A percentile compares a stretch with the other conserved stretches of the same genome.
These are phyloP conservation scores for Sapria himalayana DNA, from an alignment of 345 rosid genomes.

Conservation along the genomic window DNA sequence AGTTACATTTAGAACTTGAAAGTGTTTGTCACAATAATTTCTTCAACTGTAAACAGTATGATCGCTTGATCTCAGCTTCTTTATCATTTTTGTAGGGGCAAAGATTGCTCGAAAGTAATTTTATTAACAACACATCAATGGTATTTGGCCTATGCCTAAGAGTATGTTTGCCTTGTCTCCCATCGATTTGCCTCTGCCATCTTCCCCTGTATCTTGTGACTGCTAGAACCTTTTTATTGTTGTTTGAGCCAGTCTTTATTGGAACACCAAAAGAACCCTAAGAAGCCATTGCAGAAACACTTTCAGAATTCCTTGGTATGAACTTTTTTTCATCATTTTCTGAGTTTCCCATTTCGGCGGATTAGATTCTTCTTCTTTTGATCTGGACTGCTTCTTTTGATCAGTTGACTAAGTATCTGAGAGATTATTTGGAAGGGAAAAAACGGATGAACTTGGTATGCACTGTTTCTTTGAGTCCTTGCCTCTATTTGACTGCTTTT, in stretches of 20 bases:
- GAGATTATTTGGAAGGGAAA: constrained; percentile 83
- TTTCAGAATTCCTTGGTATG: constrained; percentile 71
- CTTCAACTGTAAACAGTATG: too few species aligned
- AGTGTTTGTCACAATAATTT: too few species aligned
- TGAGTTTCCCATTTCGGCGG: neutral
- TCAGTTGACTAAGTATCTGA: constrained; percentile 66
- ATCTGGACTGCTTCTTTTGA: neutral
- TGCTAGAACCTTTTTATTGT: constrained; percentile 1
- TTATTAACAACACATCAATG: constrained; percentile 87
- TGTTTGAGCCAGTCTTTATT: constrained; percentile 41
- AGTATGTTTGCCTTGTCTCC: constrained; percentile 22
- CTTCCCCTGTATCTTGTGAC: constrained; percentile 4
- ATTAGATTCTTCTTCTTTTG: constrained; percentile 1
- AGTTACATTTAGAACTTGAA: too few species aligned
- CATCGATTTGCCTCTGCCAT: neutral
- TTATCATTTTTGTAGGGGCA: constrained; percentile 46
- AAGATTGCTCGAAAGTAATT: constrained; percentile 77
- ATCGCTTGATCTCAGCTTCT: constrained; percentile 3
- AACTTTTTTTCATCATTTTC: neutral
- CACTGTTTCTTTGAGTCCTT: constrained; percentile 5
- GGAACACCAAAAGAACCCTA: constrained; percentile 83
- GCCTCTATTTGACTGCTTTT: constrained; percentile 2
- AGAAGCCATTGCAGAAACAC: constrained; percentile 72
- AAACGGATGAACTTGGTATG: constrained; percentile 83
- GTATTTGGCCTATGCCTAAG: constrained; percentile 73